Evolutionary conservation across 371 early-diverging fungal genomes (phyloP), one percentile per base, ranked within the genome.

Genomic region (Mortierella sp.): DNA sequence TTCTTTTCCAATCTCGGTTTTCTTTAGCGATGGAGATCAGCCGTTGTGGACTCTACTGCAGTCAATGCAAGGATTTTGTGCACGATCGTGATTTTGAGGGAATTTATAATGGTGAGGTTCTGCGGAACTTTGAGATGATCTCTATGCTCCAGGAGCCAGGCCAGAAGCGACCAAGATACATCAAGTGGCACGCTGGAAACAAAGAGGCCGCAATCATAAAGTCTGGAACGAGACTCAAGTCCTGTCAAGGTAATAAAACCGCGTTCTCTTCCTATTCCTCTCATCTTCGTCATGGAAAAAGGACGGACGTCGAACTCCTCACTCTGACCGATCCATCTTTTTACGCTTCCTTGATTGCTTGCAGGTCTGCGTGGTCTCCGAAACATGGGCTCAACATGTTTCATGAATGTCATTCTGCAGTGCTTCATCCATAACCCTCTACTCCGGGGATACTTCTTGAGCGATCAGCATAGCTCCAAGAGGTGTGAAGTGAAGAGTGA

Each of bases 301-400:
- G n/a, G n/a, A n/a, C n/a, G n/a, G n/a, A n/a, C n/a, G n/a, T n/a
- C n/a, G n/a, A n/a, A n/a, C n/a, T n/a, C n/a, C n/a, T 44, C 43
- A 53, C 12, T 21, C 26, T 5, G 26, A 50, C 9, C 31, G 6
- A 19, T 8, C 23, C 23, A n/a, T n/a, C 21, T 14, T 32, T 28
- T 46, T 58, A 21, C 11, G 15, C 26, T 6, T 28, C 28, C 47
- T 15, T 8, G 9, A 19, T 34, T 8, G 49, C 56, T 80, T 50
- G 41, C 79, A 64, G 95, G 95, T 5, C 80, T 97, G 27, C 91
- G 98, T 11, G 99, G 99, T 2, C 80, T 97, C 52, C 81, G 88
- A 47, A 98, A 98, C 65, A 87, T 98, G 86, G 99, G 99, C 26
- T 89, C 92, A 2, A 97, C 98, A 0, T 98, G 98, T 66, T 98